Conservation (phyloP, 129 eudicot species). For the Dittrichia graveolens region DNA sequence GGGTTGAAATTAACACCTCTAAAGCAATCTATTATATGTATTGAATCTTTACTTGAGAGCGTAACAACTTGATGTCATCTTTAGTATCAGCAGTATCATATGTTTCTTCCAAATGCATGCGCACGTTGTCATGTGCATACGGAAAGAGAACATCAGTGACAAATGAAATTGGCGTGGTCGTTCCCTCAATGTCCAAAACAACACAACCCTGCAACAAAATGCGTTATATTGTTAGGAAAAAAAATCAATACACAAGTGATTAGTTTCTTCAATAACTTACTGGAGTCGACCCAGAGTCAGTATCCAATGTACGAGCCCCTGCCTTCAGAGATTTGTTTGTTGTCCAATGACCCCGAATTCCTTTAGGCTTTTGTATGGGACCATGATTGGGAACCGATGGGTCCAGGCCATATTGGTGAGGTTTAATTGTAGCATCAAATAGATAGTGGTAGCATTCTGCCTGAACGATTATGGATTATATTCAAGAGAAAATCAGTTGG, state of each 20-base stretch:
- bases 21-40: neutral
- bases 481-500: constrained; percentile 3
- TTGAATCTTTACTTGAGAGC: constrained; percentile 60
- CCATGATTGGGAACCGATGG: constrained; percentile 61
- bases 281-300: constrained; percentile 37
- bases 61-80: constrained; percentile 77
- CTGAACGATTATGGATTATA: constrained; percentile 35
- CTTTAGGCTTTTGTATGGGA: constrained; percentile 41
- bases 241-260: constrained; percentile 9
- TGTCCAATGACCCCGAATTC: neutral
- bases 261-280: constrained; percentile 43
- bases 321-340: constrained; percentile 47
- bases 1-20: neutral
- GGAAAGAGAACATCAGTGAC: constrained; percentile 98
- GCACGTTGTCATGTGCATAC: constrained; percentile 86
- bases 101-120: constrained; percentile 84
- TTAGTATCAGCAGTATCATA: constrained; percentile 74
- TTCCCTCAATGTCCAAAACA: constrained; percentile 96
- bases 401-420: constrained; percentile 67
- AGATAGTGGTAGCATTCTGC: constrained; percentile 73
- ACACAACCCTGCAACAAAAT: constrained; percentile 67
- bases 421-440: constrained; percentile 74
- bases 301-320: constrained; percentile 28
- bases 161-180: constrained; percentile 92
- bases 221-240: neutral